A percentile compares a stretch with the other conserved stretches of the same genome.
These are phyloP conservation scores for Saccharomycopsis phalli DNA, from an alignment of 1,139 yeast genomes.

Conservation along the genomic window DNA sequence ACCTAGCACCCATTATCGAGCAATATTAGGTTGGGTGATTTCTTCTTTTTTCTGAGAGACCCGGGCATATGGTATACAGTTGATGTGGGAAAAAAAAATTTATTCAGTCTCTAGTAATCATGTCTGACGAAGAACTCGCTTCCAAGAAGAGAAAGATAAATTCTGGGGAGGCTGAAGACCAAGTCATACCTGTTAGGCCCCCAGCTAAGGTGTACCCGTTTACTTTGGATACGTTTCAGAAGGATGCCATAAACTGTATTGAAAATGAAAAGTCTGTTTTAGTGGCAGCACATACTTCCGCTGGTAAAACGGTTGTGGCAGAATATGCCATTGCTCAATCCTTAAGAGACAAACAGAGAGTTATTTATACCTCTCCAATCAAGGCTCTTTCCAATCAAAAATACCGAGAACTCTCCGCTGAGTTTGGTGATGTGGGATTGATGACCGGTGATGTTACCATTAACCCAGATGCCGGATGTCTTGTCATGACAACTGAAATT, in stretches of 20 bases:
- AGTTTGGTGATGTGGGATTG: slow-evolving; percentile 92
- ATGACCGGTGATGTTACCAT: slow-evolving; percentile 98
- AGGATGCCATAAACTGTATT: slow-evolving; percentile 88
- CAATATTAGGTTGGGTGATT: neutral
- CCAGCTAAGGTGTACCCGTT: slow-evolving; percentile 84
- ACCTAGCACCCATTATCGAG: slow-evolving; percentile 7
- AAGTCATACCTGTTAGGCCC: slow-evolving; percentile 5
- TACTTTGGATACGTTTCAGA: slow-evolving; percentile 90
- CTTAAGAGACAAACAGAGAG: slow-evolving; percentile 80
- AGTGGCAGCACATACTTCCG: slow-evolving; percentile 97
- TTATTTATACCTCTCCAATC: slow-evolving; percentile 94
- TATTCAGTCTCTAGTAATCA: neutral
- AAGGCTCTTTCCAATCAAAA: slow-evolving; percentile 95
- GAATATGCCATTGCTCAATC: slow-evolving; percentile 98
- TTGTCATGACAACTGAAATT: slow-evolving; percentile 97
- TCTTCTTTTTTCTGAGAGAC: neutral
- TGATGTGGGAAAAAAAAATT: neutral
- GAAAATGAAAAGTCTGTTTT: slow-evolving; percentile 93
- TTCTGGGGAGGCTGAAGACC: neutral
- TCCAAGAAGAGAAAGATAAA: slow-evolving; percentile 6
- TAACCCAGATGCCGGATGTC: slow-evolving; percentile 92
- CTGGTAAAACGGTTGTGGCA: slow-evolving; percentile 98
- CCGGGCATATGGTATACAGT: neutral
- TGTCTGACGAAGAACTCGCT: slow-evolving; percentile 4
- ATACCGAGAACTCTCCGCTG: slow-evolving; percentile 84